phyloP scores from a whole-genome alignment of 2,329 filamentous ascomycete species.

The Bipolaris zeicola region DNA sequence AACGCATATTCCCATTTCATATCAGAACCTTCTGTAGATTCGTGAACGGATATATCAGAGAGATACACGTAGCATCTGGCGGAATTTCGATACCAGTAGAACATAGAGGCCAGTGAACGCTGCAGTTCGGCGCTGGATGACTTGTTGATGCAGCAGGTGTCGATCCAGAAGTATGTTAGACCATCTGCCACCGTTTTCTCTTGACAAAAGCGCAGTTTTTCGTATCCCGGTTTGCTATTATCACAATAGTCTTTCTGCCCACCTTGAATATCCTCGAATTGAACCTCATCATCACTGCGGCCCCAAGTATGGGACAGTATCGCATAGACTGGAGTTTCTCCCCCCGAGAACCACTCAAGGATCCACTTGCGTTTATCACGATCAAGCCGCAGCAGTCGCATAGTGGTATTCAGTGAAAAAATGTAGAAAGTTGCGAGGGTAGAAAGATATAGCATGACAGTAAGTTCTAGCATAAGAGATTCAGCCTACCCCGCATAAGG shows the following conservation, averaged over 20 bases:
- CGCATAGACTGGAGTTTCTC: constrained; percentile 1
- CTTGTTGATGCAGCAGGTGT: constrained; percentile 10
- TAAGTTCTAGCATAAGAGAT: no score
- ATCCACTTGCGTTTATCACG: background rate
- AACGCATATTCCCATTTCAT: background rate
- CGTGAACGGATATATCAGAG: background rate
- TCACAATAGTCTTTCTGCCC: background rate
- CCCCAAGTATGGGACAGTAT: constrained; percentile 8
- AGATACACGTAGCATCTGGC: background rate
- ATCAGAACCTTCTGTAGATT: background rate
- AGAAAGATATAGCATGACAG: background rate
- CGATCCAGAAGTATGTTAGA: constrained; percentile 5
- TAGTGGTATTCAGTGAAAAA: background rate
- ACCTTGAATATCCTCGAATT: background rate
- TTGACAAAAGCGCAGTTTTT: background rate
- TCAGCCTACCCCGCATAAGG: no score
- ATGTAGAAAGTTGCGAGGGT: background rate
- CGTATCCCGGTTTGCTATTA: background rate
- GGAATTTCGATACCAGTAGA: background rate
- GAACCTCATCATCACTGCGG: background rate
- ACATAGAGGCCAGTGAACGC: background rate
- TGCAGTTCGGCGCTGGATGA: background rate
- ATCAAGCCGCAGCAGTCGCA: background rate
- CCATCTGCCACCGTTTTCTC: background rate
- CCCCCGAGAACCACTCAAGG: background rate